phyloP scores from a whole-genome alignment of 2,329 filamentous ascomycete genomes.

The Ceratocystis destructans region DNA sequence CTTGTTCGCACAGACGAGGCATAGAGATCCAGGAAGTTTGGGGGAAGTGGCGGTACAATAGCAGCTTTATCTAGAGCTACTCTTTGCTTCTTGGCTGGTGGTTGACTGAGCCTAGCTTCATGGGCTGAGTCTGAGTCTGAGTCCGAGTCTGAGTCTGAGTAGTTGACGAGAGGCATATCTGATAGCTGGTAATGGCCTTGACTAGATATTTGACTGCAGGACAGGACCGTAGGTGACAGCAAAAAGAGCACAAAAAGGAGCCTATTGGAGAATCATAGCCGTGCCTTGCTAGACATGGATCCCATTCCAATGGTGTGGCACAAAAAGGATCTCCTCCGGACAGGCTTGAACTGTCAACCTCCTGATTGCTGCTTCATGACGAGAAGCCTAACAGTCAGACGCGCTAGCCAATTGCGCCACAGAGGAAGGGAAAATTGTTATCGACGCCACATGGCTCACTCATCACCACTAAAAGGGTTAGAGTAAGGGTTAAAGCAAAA shows the following conservation, averaged over 20 bases:
- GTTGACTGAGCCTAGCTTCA: slow-evolving; percentile 8
- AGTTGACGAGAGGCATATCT: slow-evolving; percentile 48
- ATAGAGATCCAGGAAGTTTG: slow-evolving; percentile 79
- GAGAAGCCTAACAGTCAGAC: slow-evolving; percentile 39
- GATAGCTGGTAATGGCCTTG: neutral
- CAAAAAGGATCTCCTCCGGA: slow-evolving; percentile 17
- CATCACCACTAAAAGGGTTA: neutral
- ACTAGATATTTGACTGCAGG: neutral
- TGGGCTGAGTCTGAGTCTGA: slow-evolving; percentile 1
- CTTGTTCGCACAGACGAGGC: slow-evolving; percentile 65
- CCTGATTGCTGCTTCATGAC: slow-evolving; percentile 16
- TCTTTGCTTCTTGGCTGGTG: slow-evolving; percentile 14
- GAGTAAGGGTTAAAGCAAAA: neutral
- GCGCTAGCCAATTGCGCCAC: slow-evolving; percentile 45
- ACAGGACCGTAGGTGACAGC: neutral
- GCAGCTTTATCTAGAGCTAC: neutral
- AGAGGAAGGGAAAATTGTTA: slow-evolving; percentile 5
- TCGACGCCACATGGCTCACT: neutral
- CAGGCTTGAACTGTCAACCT: slow-evolving; percentile 20
- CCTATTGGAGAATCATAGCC: too few relatives aligned
- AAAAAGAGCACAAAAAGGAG: neutral
- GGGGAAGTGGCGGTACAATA: slow-evolving; percentile 52
- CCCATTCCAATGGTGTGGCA: neutral
- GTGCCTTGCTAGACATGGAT: neutral
- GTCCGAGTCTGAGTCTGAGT: slow-evolving; percentile 28